Percentiles rank a stretch among this genome's conserved stretches.
These are phyloP conservation scores for Pascua sp. DNA, from an alignment of 1,284 basidiomycete genomes.

Conservation along the genomic window DNA sequence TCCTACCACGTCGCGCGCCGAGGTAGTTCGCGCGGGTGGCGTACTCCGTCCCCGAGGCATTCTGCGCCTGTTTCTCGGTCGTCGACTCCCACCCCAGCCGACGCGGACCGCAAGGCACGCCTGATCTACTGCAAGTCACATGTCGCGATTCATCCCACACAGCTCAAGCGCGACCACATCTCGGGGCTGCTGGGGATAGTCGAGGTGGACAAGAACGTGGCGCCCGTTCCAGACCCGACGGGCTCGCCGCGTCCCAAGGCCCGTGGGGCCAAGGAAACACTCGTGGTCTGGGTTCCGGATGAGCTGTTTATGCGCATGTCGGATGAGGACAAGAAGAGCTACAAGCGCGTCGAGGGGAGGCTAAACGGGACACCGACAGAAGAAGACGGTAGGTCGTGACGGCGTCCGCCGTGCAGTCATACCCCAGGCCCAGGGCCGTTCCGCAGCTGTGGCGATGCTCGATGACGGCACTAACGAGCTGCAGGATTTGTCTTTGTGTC, in stretches of 20 bases:
- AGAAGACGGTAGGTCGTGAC: slow-evolving; percentile 43
- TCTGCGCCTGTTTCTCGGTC: no score
- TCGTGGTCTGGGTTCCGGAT: slow-evolving; percentile 47
- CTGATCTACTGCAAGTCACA: slow-evolving; percentile 85
- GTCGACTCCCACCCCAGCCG: neutral
- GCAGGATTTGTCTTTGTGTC: slow-evolving; percentile 47
- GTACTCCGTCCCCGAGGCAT: no score
- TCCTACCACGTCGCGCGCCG: no score
- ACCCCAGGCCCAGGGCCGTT: neutral
- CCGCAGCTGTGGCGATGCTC: no score
- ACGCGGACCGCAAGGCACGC: slow-evolving; percentile 29
- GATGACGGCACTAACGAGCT: neutral
- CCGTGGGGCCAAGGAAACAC: slow-evolving; percentile 23
- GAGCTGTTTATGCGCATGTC: slow-evolving; percentile 43
- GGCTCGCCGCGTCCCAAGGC: neutral
- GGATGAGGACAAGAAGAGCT: slow-evolving; percentile 39
- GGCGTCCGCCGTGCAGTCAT: neutral
- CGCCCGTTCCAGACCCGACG: neutral
- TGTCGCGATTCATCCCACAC: slow-evolving; percentile 89
- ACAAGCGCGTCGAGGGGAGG: slow-evolving; percentile 33
- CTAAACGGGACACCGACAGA: slow-evolving; percentile 16
- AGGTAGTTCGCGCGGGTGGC: no score
- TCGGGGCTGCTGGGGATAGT: slow-evolving; percentile 87
- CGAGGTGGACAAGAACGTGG: slow-evolving; percentile 51
- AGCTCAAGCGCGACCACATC: slow-evolving; percentile 86